These are phyloP conservation scores for Linnemannia hyalina DNA, from an alignment of 192 early-diverging fungal genomes.

Conservation along the genomic window DNA sequence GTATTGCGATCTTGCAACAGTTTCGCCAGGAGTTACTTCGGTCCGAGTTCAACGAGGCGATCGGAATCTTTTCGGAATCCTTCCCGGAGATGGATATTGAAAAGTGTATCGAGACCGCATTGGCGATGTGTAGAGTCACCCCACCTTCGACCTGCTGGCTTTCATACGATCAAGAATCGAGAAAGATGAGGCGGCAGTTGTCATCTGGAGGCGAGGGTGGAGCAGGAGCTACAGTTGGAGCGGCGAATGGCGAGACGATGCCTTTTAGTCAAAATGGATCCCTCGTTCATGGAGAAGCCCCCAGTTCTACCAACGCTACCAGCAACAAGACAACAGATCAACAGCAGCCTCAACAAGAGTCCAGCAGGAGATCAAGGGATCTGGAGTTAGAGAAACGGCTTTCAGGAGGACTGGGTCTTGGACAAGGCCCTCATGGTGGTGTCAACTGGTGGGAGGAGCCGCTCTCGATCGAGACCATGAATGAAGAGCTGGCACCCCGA, in stretches of 20 bases:
- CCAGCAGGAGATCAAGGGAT: background rate
- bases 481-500: constrained; percentile 67
- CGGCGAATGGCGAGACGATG: background rate
- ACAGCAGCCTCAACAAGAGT: constrained; percentile 17
- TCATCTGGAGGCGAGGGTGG: background rate
- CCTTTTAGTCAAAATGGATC: background rate
- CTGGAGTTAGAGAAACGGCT: constrained; percentile 10
- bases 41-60: constrained; percentile 79
- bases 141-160: constrained; percentile 68
- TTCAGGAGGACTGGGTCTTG: constrained; percentile 1
- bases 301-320: background rate
- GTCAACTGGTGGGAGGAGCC: constrained; percentile 66
- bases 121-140: constrained; percentile 76
- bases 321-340: background rate
- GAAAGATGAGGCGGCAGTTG: constrained; percentile 26
- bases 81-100: constrained; percentile 83
- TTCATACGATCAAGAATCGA: constrained; percentile 52
- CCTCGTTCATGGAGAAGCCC: background rate
- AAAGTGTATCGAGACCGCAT: constrained; percentile 70
- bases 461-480: constrained; percentile 59
- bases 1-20: constrained; percentile 77
- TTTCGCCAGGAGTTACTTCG: constrained; percentile 70
- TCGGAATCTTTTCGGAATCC: constrained; percentile 61
- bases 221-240: background rate
- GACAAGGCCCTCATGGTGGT: background rate